phyloP scores from a whole-genome alignment of 495 filamentous ascomycete genomes.

The Penicillium angulare region DNA sequence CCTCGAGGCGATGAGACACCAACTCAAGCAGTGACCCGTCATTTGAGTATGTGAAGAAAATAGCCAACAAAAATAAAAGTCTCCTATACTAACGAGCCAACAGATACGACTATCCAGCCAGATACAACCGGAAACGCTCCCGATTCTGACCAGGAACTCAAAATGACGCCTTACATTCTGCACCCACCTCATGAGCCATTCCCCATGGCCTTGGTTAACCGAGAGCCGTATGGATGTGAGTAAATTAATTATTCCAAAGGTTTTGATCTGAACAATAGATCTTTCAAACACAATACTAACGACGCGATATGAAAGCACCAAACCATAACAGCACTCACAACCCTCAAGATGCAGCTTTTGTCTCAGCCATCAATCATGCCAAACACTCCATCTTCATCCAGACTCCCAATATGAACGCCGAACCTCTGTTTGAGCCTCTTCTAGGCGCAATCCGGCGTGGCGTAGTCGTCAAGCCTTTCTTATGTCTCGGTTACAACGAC shows the following conservation, averaged over 20 bases:
- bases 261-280: no score
- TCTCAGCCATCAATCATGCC: constrained; percentile 66
- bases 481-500: constrained; percentile 79
- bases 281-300: no score
- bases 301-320: constrained; percentile 40
- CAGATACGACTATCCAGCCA: constrained; percentile 55
- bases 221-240: constrained; percentile 60
- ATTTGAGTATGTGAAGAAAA: constrained; percentile 49
- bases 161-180: constrained; percentile 64
- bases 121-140: constrained; percentile 53
- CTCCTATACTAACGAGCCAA: not conserved
- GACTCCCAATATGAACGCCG: constrained; percentile 72
- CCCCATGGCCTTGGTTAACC: constrained; percentile 70
- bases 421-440: constrained; percentile 61
- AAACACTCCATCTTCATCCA: constrained; percentile 65
- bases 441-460: constrained; percentile 62
- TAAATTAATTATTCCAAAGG: not conserved
- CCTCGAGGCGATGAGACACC: constrained; percentile 48
- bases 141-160: constrained; percentile 44
- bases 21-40: constrained; percentile 56
- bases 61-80: not conserved
- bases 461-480: constrained; percentile 62
- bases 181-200: constrained; percentile 53
- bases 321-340: constrained; percentile 57
- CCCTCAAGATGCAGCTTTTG: constrained; percentile 71